Percentiles rank a stretch among this genome's conserved stretches.
Conservation (phyloP, 2,329 filamentous ascomycete genomes). For the Ophiocordyceps unilateralis region DNA sequence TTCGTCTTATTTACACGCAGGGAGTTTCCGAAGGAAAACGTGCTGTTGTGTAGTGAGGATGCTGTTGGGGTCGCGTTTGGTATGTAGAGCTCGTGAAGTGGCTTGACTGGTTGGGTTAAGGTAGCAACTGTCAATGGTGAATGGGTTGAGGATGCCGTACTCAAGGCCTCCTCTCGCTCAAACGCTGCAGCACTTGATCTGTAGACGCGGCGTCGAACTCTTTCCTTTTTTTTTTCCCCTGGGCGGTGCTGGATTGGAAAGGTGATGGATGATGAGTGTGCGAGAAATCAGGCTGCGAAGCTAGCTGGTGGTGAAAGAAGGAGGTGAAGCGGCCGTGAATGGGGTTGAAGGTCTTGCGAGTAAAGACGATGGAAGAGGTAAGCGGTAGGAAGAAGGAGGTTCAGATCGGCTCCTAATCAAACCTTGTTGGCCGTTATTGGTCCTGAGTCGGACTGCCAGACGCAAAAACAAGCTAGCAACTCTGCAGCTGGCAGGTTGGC, state of each 20-base stretch:
- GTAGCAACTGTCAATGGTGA: conserved; percentile 6
- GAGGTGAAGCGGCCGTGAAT: conserved; percentile 20
- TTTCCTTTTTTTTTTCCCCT: conserved; percentile 1
- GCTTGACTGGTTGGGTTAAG: conserved; percentile 13
- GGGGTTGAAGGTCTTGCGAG: conserved; percentile 17
- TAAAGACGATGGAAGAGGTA: conserved; percentile 20
- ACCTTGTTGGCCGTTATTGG: conserved; percentile 3
- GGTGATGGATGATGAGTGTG: conserved; percentile 10
- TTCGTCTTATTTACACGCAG: conserved; percentile 65
- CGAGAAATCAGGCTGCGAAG: conserved; percentile 16
- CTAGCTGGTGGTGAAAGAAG: conserved; percentile 10
- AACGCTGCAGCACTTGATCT: conserved; percentile 13
- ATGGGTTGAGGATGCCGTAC: conserved; percentile 1
- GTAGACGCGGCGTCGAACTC: conserved; percentile 4
- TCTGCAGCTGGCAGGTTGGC: conserved; percentile 1
- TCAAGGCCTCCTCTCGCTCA: conserved; percentile 12
- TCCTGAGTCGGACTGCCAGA: background rate
- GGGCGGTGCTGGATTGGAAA: conserved; percentile 7
- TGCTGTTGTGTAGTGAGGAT: conserved; percentile 57
- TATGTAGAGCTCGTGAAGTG: conserved; percentile 23
- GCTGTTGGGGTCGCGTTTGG: conserved; percentile 20
- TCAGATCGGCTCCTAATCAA: conserved; percentile 18
- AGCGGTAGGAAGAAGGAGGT: conserved; percentile 7
- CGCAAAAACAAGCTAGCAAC: background rate
- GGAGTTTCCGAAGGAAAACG: conserved; percentile 80